Evolutionary conservation across 176 grass and related monocot species (phyloP).

Genomic region (Zea mays): Zm-B73-REFERENCE-NAM-5.0 NC_050102.1:136605501-136606000

Average conservation of each 20-base stretch:
- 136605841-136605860: conserved; percentile 50
- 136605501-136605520: neutral
- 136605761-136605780: neutral
- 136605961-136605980: neutral
- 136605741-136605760: neutral
- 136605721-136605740: neutral
- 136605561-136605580: neutral
- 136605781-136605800: neutral
- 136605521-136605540: conserved; percentile 1
- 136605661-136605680: neutral
- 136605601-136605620: neutral
- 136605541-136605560: conserved; percentile 2
- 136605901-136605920: conserved; percentile 69
- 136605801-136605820: conserved; percentile 24
- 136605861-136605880: conserved; percentile 56
- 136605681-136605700: too few species aligned
- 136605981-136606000: neutral
- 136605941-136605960: conserved; percentile 17
- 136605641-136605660: neutral
- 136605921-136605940: conserved; percentile 65
- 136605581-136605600: neutral
- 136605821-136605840: conserved; percentile 69
- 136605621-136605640: neutral
- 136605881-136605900: conserved; percentile 61
- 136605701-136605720: too few species aligned